A percentile compares a stretch with the other conserved stretches of the same genome.
These are phyloP conservation scores for Globisporangium paddicum DNA, from an alignment of 352 stramenopile species.

Conservation along the genomic window DNA sequence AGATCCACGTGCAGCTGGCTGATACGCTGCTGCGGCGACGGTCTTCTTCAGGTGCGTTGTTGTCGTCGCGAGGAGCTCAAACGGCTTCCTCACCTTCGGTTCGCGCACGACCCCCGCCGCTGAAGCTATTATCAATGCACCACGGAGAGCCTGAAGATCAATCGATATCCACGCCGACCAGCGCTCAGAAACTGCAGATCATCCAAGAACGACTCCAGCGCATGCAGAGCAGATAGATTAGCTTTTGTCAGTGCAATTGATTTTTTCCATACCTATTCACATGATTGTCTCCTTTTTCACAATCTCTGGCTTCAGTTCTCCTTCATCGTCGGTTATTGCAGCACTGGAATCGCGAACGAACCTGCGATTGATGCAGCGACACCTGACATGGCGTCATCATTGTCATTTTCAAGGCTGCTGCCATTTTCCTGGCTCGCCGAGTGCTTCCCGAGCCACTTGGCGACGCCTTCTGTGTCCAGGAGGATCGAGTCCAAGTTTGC, in stretches of 20 bases:
- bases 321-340: not conserved
- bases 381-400: not conserved
- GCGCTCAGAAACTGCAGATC: constrained; percentile 39
- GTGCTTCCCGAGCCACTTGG: constrained; percentile 62
- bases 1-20: constrained; percentile 46
- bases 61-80: not conserved
- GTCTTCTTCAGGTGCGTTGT: not conserved
- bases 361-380: not conserved
- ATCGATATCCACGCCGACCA: constrained; percentile 23
- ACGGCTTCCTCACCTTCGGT: constrained; percentile 2
- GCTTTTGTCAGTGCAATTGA: not conserved
- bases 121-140: constrained; percentile 3
- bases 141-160: constrained; percentile 7
- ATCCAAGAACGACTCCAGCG: constrained; percentile 56
- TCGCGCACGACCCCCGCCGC: constrained; percentile 12
- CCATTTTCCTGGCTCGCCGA: not conserved
- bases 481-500: constrained; percentile 92
- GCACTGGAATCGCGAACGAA: constrained; percentile 2
- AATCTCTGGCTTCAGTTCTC: not conserved
- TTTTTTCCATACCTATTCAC: not conserved
- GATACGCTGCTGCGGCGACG: constrained; percentile 5
- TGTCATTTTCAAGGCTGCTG: not conserved
- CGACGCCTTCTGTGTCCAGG: constrained; percentile 88
- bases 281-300: not conserved
- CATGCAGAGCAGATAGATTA: constrained; percentile 26